Evolutionary conservation across 768 basidiomycete genomes (phyloP).

Genomic region (Auricularia cornea): DNA sequence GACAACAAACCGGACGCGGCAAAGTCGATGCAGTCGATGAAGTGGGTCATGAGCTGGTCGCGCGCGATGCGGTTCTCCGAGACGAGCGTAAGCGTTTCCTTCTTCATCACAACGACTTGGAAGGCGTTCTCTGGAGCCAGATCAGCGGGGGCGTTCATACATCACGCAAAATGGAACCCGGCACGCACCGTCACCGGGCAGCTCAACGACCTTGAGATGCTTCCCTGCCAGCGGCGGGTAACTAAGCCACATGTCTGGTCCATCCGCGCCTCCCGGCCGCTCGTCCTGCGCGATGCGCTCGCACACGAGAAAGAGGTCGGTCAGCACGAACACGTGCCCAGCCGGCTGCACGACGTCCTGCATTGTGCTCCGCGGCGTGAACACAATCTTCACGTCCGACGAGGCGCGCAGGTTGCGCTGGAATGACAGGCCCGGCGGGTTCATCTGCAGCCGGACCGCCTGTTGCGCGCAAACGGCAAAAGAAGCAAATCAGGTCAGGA

Average conservation of each 20-base stretch:
- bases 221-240: conserved; percentile 96
- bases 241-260: conserved; percentile 81
- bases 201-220: conserved; percentile 66
- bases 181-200: conserved; percentile 46
- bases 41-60: conserved; percentile 56
- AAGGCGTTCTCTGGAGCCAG: conserved; percentile 53
- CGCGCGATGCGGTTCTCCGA: conserved; percentile 48
- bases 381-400: conserved; percentile 60
- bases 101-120: conserved; percentile 76
- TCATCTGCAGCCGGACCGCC: conserved; percentile 88
- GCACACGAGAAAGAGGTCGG: conserved; percentile 86
- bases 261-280: conserved; percentile 39
- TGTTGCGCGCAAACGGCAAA: conserved; percentile 20
- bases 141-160: conserved; percentile 3
- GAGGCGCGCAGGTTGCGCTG: conserved; percentile 69
- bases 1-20: conserved; percentile 55
- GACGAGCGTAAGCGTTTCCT: conserved; percentile 70
- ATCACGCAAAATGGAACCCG: conserved; percentile 4
- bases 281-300: conserved; percentile 74
- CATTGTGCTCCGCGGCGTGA: conserved; percentile 63
- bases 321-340: conserved; percentile 84
- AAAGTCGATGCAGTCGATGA: conserved; percentile 80
- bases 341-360: conserved; percentile 65
- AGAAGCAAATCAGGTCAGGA: conserved; percentile 1
- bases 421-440: conserved; percentile 69